These are phyloP conservation scores for Singerocomus inundabilis DNA, from an alignment of 1,284 basidiomycete species.

Conservation along the genomic window DNA sequence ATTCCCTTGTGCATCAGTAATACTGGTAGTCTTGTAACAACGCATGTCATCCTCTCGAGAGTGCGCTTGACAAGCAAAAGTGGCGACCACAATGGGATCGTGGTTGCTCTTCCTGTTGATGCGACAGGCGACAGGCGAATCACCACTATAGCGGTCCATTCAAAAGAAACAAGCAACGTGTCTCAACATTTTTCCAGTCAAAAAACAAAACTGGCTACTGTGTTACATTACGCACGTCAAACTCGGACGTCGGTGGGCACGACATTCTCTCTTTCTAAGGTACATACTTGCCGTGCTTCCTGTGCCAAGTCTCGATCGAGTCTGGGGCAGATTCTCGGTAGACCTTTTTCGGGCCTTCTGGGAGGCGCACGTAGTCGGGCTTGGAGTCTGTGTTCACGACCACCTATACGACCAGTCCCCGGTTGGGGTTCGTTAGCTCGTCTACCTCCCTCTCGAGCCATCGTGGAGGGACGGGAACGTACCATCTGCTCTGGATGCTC, in stretches of 20 bases:
- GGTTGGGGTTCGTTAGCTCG: no score
- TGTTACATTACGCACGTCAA: no score
- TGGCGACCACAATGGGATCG: not conserved
- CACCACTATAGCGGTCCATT: not conserved
- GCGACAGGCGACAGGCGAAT: no score
- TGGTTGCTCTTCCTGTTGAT: not conserved
- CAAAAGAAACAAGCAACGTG: not conserved
- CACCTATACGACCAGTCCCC: conserved; percentile 34
- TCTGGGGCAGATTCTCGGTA: conserved; percentile 42
- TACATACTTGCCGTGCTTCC: conserved; percentile 44
- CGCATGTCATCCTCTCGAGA: not conserved
- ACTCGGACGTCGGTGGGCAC: no score
- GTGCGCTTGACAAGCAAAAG: not conserved
- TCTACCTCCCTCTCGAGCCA: no score
- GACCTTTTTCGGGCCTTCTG: conserved; percentile 50
- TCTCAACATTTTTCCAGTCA: not conserved
- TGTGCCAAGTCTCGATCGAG: conserved; percentile 58
- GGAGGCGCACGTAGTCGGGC: conserved; percentile 56
- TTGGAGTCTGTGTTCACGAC: conserved; percentile 48
- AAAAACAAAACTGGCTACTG: not conserved
- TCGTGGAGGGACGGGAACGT: not conserved
- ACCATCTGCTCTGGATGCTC: conserved; percentile 50
- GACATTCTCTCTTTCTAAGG: conserved; percentile 4
- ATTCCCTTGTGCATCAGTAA: conserved; percentile 10
- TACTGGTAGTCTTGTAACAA: conserved; percentile 2